Evolutionary conservation across 768 basidiomycete genomes (phyloP), one percentile per base, ranked within the genome.

Genomic region (Mycena olivaceomarginata): DNA sequence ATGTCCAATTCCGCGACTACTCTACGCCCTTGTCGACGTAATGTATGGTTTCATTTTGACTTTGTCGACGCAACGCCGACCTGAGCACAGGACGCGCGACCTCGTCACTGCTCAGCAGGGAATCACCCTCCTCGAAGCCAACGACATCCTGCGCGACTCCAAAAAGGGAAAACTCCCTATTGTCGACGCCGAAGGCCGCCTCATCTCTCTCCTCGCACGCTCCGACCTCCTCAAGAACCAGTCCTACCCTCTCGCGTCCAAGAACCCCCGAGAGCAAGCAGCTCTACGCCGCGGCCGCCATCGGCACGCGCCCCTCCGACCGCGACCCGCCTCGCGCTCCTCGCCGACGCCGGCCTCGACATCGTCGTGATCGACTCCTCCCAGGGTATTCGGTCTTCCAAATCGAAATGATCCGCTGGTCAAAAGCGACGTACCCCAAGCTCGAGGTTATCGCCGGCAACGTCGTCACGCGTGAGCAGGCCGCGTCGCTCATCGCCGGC

Each of bases 81-180:
- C 31, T 57, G 5, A 5, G 1, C 1, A 31, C 67, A 79, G 77
- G 98, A 98, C 96, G 66, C 96, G 91, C 59, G 88, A 90, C 67
- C 92, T 99, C 72, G 94, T 99, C 82, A 97, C 96, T 40, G 98
- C 97, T 10, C 90, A 89, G 1, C 90, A 96, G 80, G 98, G 98
- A 37, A 94, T 99, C 81, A 98, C 97, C 5, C 94, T 99, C 57
- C 83, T 91, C 46, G 94, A 98, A 85, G 98, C 98, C 77, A 99
- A 99, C 89, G 89, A 93, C 83, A 95, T 99, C 82, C 94, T 99
- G 31, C 97, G 98, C 53, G 94, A 96, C 84, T 98, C 95, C 40
- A 99, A 99, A 85, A 99, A 98, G 89, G 98, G 98, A 68, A 99
- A 99, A 84, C 93, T 99, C 2, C 98, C 98, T 46, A 93, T 96